Base-by-base conservation (phyloP, 805 yeast genomes). In the Candida montana region DNA sequence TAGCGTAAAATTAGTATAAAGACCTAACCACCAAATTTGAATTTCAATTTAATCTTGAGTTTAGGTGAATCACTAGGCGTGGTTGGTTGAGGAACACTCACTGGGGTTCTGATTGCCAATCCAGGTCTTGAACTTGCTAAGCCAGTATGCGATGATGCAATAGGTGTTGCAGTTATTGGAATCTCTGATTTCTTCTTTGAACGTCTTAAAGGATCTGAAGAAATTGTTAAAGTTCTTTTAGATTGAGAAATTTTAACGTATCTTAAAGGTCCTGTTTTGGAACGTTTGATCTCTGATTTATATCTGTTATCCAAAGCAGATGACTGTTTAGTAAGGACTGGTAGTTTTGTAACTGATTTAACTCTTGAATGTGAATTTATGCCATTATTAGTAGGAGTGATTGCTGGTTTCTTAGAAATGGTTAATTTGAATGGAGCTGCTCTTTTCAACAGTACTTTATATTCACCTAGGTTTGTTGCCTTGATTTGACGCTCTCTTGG, bases 401-500 rank as follows among this genome's bases (percentile, higher is more conserved):
- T 11, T 7, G 27, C 6, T 13, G 39, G 2, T 18, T 42, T 48
- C 42, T 53, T 55, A 1, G 49, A 35, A 6, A 55, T 33, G 3
- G 49, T 51, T 23, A 53, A 35, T 19, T 51, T 53, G 33, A 55
- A 49, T 13, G 42, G 43, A 27, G 70, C 68, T 51, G 79, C 82
- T 45, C 87, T 65, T 48, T 72, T 81, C 16, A 88, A 63, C 6
- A 74, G 66, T n/a, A 87, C 64, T 31, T 67, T 67, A 4, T 81
- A 81, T 20, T 65, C 65, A 0, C 77, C 83, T 5, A 69, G 48
- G 39, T 74, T 52, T 48, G 71, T 73, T 0, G 88, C 86, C 7
- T 75, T 77, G 19, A 93, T 65, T 49, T 76, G 77, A 55, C 77
- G 81, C 39, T 78, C 79, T 49, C 79, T 72, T 3, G 96, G 96